Base-by-base conservation (phyloP, 2,329 filamentous ascomycete species). In the Aspergillus brasiliensis region DNA sequence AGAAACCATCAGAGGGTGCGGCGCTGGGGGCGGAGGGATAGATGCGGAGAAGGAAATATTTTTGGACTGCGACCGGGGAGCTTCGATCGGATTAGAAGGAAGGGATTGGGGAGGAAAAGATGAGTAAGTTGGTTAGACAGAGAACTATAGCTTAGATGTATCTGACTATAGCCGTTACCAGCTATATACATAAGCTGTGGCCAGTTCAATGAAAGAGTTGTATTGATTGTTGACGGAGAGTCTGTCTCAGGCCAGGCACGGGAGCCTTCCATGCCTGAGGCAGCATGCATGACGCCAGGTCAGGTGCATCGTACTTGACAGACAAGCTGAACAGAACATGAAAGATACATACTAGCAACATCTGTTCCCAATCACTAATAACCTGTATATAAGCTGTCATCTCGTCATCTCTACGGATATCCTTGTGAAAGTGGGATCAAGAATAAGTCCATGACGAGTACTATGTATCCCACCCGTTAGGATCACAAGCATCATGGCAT, bases 241-340 rank as follows among this genome's bases (percentile, higher is more conserved):
- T 62, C 17, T 44, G 46, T 21, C 42, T 28, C 31, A 21, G 55
- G 57, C 62, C 57, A 61, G 62, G 51, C 40, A 44, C 40, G 40
- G 31, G 40, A 23, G 63, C 44, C 58, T 65, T 57, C 57, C 25
- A 6, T 61, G 69, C 68, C 71, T 71, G 60, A 74, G 71, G 69
- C 70, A 63, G 57, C 57, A 67, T 62, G 62, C 69, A 66, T 65
- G 67, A 74, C 70, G 69, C 69, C 68, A 69, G 66, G 67, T 72
- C 68, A 72, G 66, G 69, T 73, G 71, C 67, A 47, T 51, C 7
- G 19, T 21, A 7, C 31, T 40, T 11, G 21, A 21, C 21, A 21
- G 17, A 40, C 23, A 40, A 15, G 13, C 21, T 34, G 31, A 2
- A 15, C 13, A 34, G 31, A 34, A 34, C 11, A 3, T 34, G 31